Base-by-base conservation (phyloP, 2,329 filamentous ascomycete species). In the Furcasterigmium sp. region DNA sequence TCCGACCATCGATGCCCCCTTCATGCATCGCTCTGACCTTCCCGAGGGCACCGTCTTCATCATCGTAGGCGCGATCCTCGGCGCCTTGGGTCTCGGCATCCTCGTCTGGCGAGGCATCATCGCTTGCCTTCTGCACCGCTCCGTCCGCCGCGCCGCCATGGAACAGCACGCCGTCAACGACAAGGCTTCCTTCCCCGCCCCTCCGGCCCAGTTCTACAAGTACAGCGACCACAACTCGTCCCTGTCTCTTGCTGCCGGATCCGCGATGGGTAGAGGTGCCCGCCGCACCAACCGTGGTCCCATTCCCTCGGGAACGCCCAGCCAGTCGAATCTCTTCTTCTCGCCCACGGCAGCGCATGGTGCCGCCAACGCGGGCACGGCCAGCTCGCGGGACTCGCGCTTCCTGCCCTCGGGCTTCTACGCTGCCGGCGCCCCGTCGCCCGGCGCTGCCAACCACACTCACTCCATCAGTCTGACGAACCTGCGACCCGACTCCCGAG, bases 41-140 rank as follows among this genome's bases (percentile, higher is more conserved):
- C 93, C 93, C 3, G 87, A 97, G 57, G 93, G 93, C 43, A 96
- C 91, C 4, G 85, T 98, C 46, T 98, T 98, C 69, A 98, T 98
- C 56, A 85, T 83, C 18, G 93, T 97, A 1, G 93, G 93, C 37
- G 86, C 90, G 20, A 84, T 89, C 21, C 78, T 98, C 7, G 93
- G 88, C 14, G 84, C 90, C 51, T 80, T 96, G 50, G 88, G 82
- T 10, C 70, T 89, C 8, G 82, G 82, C n/a, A 80, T 97, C 36
- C 74, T 98, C 11, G 74, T 85, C 45, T 98, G 93, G 93, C 87
- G 91, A 47, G 84, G 76, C 40, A 77, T 96, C 44, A 82, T 96
- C 46, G 90, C 87, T 47, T 95, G 89, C 77, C 85, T 91, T 34
- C 80, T 98, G 46, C 91, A 96, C 64, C 87, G 91, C 46, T 93